Evolutionary conservation across 2,329 filamentous ascomycete species (phyloP), one percentile per base, ranked within the genome.

Genomic region (Penicillium sp.): DNA sequence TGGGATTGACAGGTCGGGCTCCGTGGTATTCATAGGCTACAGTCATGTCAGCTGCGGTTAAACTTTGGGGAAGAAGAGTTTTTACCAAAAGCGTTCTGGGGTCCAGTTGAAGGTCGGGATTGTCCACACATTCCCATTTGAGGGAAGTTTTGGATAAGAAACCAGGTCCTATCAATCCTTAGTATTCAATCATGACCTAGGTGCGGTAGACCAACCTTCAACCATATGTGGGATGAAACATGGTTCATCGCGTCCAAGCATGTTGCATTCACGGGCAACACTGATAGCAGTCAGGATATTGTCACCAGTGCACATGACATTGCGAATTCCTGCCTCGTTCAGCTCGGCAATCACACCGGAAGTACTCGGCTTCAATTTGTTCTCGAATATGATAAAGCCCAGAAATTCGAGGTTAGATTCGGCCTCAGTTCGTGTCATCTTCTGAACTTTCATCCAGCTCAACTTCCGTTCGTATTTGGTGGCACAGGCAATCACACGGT

Each of bases 321-420:
- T 88, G 34, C 90, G 85, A 61, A 99, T 96, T 52, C 89, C 89
- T 7, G 95, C 93, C 48, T 87, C 80, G 30, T 84, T 81, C 3
- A 99, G 81, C 74, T 97, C 92, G 52, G 88, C 82, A 26, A 99
- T 84, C 32, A 97, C 89, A 1, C 81, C 82, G 1, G 89, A 82
- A 0, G 93, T 97, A 18, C 84, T 91, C 1, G 90, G 87, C 72
- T 99, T 99, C 57, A 99, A 78, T 75, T 99, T 99, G 76, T 99
- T 99, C 75, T 99, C 94, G 65, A 99, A 99, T 50, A 99, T 88
- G 68, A 99, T 97, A 75, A 99, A 99, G 5, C 94, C 94, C 34
- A 92, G 82, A 67, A 99, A 97, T 42, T 93, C 85, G 10, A 99
- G 82, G 30, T 86, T 81, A 3, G 84, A 88, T 72, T 99, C 94